Conservation (phyloP, 2,329 filamentous ascomycete genomes). For the Alternaria sp. region DNA sequence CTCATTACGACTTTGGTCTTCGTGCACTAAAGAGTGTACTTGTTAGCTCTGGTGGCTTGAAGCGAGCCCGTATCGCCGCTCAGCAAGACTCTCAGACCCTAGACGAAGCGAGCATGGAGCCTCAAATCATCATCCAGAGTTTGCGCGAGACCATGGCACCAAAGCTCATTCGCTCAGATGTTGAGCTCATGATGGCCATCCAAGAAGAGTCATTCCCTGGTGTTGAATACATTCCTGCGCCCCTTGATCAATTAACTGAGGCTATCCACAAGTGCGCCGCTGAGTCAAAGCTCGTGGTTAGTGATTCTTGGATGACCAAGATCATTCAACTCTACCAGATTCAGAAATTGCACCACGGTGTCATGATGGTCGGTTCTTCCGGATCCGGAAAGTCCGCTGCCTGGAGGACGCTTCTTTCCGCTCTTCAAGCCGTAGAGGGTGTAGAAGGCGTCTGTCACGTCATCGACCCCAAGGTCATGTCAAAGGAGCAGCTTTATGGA, state of each 20-base stretch:
- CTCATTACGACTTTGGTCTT: constrained; percentile 98
- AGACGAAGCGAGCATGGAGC: constrained; percentile 80
- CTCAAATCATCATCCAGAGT: constrained; percentile 98
- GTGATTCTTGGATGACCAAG: constrained; percentile 96
- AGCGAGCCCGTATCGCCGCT: constrained; percentile 77
- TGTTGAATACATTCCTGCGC: constrained; percentile 89
- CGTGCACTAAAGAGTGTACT: constrained; percentile 98
- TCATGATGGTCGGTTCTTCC: constrained; percentile 99
- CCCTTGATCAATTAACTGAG: constrained; percentile 78
- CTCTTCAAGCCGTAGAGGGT: constrained; percentile 87
- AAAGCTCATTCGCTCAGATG: constrained; percentile 92
- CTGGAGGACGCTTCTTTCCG: constrained; percentile 91
- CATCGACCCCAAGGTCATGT: constrained; percentile 99
- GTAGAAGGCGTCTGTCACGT: constrained; percentile 95
- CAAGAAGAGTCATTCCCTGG: constrained; percentile 90
- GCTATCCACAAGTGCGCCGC: constrained; percentile 84
- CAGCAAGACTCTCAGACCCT: constrained; percentile 63
- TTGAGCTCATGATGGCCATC: constrained; percentile 84
- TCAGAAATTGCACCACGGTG: constrained; percentile 96
- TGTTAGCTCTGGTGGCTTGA: constrained; percentile 95
- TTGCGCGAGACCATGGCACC: constrained; percentile 97
- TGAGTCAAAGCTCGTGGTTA: constrained; percentile 87
- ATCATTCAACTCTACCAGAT: constrained; percentile 97
- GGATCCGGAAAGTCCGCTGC: constrained; percentile 97
- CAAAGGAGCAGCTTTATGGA: constrained; percentile 96